Percentiles rank a stretch among this genome's conserved stretches.
Conservation (phyloP, 2,329 filamentous ascomycete species). For the Aspergillus piperis region DNA sequence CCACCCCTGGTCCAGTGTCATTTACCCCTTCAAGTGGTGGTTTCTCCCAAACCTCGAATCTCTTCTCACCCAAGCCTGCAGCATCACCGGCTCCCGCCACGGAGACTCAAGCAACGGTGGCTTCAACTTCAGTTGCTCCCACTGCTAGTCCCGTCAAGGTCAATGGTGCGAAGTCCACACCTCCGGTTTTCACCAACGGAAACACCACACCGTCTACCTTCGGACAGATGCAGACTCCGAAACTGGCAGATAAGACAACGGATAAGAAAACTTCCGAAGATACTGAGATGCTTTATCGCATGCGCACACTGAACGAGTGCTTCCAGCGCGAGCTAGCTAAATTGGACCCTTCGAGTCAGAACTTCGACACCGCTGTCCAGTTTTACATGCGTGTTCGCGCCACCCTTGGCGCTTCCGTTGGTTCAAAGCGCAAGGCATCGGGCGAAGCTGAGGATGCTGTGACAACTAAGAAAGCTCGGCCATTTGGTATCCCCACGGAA, state of each 20-base stretch:
- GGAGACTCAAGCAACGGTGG: conserved; percentile 11
- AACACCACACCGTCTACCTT: conserved; percentile 7
- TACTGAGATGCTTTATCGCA: conserved; percentile 28
- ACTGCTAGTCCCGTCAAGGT: conserved; percentile 16
- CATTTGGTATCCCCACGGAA: conserved; percentile 10
- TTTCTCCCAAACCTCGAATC: conserved; percentile 4
- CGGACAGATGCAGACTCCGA: conserved; percentile 20
- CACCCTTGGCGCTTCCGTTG: conserved; percentile 39
- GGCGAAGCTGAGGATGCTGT: conserved; percentile 20
- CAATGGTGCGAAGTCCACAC: conserved; percentile 13
- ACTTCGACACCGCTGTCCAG: conserved; percentile 39
- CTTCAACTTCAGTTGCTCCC: conserved; percentile 9
- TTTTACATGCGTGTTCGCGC: conserved; percentile 43
- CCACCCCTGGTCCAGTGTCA: conserved; percentile 17
- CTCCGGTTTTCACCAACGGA: conserved; percentile 8
- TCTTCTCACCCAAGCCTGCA: conserved; percentile 13
- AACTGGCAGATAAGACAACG: conserved; percentile 19
- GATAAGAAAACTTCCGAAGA: conserved; percentile 22
- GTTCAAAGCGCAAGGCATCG: conserved; percentile 31
- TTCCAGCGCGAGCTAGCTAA: conserved; percentile 37
- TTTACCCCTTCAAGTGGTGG: conserved; percentile 13
- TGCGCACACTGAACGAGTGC: conserved; percentile 37
- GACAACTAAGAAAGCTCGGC: conserved; percentile 28
- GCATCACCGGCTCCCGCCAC: conserved; percentile 14
- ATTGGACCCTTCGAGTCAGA: conserved; percentile 34